A percentile compares a stretch with the other conserved stretches of the same genome.
Evolutionary conservation across 2,329 filamentous ascomycete species (phyloP).

Genomic region (Aspergillus hiratsukae): DNA sequence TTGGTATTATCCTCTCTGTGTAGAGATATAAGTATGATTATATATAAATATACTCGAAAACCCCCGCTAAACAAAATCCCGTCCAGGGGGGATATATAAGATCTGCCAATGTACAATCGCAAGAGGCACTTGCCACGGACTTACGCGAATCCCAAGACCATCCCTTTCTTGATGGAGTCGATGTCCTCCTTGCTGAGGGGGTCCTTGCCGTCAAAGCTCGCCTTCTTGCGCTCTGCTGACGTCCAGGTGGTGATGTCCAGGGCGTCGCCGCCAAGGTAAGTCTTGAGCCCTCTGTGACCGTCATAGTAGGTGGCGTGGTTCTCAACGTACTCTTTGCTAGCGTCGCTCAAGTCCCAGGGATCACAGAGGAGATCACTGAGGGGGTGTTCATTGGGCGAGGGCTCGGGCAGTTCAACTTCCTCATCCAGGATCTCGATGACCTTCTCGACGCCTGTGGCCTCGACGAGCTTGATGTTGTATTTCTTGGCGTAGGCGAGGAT

Average conservation of each 20-base stretch:
- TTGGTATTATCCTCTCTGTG: neutral
- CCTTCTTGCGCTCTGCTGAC: conserved; percentile 29
- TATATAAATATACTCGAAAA: neutral
- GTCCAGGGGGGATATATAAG: too few relatives aligned
- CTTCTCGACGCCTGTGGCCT: conserved; percentile 18
- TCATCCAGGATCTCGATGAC: conserved; percentile 20
- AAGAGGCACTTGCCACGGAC: neutral
- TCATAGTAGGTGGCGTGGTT: neutral
- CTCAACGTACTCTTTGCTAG: neutral
- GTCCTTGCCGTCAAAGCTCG: conserved; percentile 33
- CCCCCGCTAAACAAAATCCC: too few relatives aligned
- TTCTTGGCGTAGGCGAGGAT: conserved; percentile 17
- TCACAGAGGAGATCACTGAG: too few relatives aligned
- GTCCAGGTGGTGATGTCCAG: conserved; percentile 36
- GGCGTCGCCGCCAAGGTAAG: conserved; percentile 33
- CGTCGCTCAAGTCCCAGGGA: neutral
- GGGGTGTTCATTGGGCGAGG: neutral
- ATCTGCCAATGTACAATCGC: neutral
- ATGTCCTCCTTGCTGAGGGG: conserved; percentile 31
- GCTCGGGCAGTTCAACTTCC: neutral
- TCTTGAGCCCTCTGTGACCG: neutral
- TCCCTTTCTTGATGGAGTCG: conserved; percentile 35
- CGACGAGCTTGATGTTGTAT: conserved; percentile 10
- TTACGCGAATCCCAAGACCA: conserved; percentile 22
- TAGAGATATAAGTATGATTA: neutral